Base-by-base conservation (phyloP, 139 green algal species). In the Spirogloea muscicola region DNA sequence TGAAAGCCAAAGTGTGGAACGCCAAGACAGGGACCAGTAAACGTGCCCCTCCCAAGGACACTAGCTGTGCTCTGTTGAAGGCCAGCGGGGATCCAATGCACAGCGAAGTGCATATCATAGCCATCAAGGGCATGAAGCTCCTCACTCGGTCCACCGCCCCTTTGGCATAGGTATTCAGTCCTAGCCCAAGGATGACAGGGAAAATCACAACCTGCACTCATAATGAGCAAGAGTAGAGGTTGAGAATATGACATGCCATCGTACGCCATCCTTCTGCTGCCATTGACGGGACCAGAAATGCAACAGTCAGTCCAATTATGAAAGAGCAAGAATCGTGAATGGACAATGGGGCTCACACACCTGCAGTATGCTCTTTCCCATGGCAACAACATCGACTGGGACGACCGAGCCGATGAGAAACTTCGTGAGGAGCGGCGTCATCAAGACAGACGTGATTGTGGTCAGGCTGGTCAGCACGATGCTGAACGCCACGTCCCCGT, bases 381-480 rank as follows among this genome's bases (percentile, higher is more conserved):
- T 80, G 62, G 46, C 72, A 4, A 69, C 29, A 13, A 42, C 85
- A 43, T 91, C 80, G 3, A 94, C 86, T 5, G 89, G 84, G 25
- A 94, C 83, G 42, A 89, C 67, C 1, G 84, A 76, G 13, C 89
- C 89, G 7, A 88, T 85, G n/a, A 94, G 76, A 9, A 85, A 16
- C 38, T 84, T 84, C 21, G 86, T 88, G 16, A 94, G 84, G 3
- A 89, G 49, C 3, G 89, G 89, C 1, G 89, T 94, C 85, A 93
- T 87, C 34, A 91, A n/a, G 49, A 92, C 86, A 42, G 89, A 87
- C 13, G 82, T 79, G 38, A 93, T 49, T 0, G 89, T 94, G 48
- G 82, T 87, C 0, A 84, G 82, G 38, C 86, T 88, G 1, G 89
- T 94, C 85, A 94, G 91, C 31, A 93, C 77, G 39, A 94, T 89